These are phyloP conservation scores for Sclerotinia borealis DNA, from an alignment of 2,329 filamentous ascomycete genomes.

Conservation along the genomic window DNA sequence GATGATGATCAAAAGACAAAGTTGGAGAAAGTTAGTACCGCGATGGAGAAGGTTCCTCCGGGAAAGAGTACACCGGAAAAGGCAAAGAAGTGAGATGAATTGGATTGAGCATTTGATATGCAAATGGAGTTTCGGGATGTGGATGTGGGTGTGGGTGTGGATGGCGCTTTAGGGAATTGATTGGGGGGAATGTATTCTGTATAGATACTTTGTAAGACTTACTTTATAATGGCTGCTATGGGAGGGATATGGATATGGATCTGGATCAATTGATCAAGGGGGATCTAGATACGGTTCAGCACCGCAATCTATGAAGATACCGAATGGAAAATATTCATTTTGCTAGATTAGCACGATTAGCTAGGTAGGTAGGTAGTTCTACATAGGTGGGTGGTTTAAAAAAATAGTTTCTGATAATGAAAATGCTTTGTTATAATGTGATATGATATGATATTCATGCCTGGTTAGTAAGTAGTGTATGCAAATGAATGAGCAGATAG, in stretches of 20 bases:
- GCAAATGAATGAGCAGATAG: no score
- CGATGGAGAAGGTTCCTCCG: neutral
- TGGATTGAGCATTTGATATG: neutral
- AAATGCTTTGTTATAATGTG: no score
- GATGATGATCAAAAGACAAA: conserved; percentile 30
- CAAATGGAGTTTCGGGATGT: neutral
- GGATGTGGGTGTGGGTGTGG: no score
- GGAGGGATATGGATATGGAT: no score
- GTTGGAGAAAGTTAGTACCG: neutral
- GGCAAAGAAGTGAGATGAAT: neutral
- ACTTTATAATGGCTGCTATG: neutral
- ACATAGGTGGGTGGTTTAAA: no score
- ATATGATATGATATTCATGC: no score
- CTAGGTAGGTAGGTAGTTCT: no score
- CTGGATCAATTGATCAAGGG: no score
- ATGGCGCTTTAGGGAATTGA: neutral
- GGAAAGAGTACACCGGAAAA: conserved; percentile 2
- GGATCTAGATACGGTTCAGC: neutral
- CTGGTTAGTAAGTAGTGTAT: no score
- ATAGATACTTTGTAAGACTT: neutral
- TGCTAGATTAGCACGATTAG: neutral
- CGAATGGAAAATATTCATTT: neutral
- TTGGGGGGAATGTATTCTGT: neutral
- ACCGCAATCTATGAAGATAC: neutral
- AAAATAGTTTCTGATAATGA: no score